A percentile compares a stretch with the other conserved stretches of the same genome.
Conservation (phyloP, 78 protist species). For the Acrasis kona region DNA sequence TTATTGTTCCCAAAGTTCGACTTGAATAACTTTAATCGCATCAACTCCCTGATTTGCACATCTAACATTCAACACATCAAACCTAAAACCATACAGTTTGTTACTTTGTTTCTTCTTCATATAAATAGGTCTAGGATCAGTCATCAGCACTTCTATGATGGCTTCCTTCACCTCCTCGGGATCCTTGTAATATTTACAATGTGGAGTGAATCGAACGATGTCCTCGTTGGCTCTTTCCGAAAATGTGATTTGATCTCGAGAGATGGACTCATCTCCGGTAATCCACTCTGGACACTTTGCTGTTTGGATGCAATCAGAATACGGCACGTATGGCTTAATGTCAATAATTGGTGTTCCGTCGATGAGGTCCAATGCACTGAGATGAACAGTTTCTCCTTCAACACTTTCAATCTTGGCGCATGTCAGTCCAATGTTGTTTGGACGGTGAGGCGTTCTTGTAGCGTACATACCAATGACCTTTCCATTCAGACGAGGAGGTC, state of each 20-base stretch:
- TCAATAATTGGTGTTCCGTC: neutral
- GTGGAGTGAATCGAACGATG: neutral
- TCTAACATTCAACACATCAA: neutral
- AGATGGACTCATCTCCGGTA: neutral
- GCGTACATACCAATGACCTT: neutral
- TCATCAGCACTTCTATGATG: neutral
- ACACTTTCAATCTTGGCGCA: neutral
- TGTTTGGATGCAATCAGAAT: neutral
- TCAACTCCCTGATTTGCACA: too few relatives aligned
- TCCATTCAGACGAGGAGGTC: neutral
- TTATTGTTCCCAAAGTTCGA: too few relatives aligned
- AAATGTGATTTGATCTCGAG: neutral
- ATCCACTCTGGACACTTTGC: neutral
- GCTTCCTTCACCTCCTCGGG: neutral
- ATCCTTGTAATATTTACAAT: neutral
- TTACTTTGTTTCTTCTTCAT: neutral
- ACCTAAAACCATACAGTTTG: neutral
- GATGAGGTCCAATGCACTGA: neutral
- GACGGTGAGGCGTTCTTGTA: neutral
- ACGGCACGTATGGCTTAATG: neutral
- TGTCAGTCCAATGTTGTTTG: neutral
- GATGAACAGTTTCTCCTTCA: neutral
- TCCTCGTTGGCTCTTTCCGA: neutral
- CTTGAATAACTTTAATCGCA: too few relatives aligned
- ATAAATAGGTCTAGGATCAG: too few relatives aligned